Percentiles rank a stretch among this genome's conserved stretches.
These are phyloP conservation scores for Beauveria scarabaeidicola DNA, from an alignment of 2,329 filamentous ascomycete genomes.

Conservation along the genomic window DNA sequence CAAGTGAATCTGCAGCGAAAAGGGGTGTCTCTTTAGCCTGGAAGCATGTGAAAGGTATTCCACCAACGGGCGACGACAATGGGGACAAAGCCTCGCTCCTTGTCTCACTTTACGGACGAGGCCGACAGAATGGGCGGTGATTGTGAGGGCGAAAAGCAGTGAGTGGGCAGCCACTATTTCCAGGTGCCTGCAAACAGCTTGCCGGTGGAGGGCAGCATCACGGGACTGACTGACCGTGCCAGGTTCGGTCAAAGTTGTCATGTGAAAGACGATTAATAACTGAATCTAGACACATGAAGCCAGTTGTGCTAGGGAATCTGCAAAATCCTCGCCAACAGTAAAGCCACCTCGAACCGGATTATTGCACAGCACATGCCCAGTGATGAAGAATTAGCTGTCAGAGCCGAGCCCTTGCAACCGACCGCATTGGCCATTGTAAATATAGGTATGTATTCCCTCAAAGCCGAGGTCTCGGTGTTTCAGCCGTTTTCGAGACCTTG, in stretches of 20 bases:
- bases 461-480: not conserved
- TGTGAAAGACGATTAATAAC: not conserved
- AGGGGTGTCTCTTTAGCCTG: not conserved
- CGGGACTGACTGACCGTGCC: not conserved
- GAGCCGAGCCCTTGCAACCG: too few relatives aligned
- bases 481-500: not conserved
- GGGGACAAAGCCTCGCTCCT: conserved; percentile 16
- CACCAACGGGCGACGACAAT: conserved; percentile 12
- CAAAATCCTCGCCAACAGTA: too few relatives aligned
- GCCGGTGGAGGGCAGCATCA: not conserved
- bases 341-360: too few relatives aligned
- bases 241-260: not conserved
- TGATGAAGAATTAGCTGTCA: too few relatives aligned
- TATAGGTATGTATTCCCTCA: not conserved
- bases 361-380: too few relatives aligned
- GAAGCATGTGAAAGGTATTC: conserved; percentile 7
- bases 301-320: not conserved
- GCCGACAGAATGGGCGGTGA: not conserved
- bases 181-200: not conserved
- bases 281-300: not conserved
- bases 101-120: conserved; percentile 18
- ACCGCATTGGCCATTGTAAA: not conserved
- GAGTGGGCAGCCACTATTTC: not conserved
- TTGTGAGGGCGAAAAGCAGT: conserved; percentile 5
- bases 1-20: not conserved